phyloP scores from a whole-genome alignment of 768 basidiomycete species.

The Boletus coccyginus region DNA sequence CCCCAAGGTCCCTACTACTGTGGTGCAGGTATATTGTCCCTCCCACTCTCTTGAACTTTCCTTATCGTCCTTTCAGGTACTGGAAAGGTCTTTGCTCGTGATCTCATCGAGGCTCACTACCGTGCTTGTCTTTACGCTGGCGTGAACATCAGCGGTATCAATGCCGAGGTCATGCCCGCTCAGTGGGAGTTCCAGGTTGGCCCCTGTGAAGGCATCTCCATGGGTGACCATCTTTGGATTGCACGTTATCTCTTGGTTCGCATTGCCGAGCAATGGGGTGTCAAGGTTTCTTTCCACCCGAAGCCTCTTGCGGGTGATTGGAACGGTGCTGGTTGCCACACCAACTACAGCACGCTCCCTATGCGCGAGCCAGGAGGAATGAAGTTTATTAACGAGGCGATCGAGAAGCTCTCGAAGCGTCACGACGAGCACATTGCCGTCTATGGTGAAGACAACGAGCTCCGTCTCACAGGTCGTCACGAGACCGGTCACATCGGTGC shows the following conservation, averaged over 20 bases:
- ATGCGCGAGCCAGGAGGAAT: slow-evolving; percentile 96
- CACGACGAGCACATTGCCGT: slow-evolving; percentile 97
- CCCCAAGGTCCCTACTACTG: slow-evolving; percentile 99
- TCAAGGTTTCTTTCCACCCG: slow-evolving; percentile 99
- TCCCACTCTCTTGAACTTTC: neutral
- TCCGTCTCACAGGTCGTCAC: slow-evolving; percentile 93
- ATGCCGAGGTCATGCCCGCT: slow-evolving; percentile 99
- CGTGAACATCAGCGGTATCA: slow-evolving; percentile 98
- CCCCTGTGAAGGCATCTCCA: slow-evolving; percentile 94
- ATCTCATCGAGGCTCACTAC: slow-evolving; percentile 99
- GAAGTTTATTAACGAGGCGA: slow-evolving; percentile 87
- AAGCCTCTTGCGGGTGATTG: slow-evolving; percentile 97
- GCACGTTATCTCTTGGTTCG: slow-evolving; percentile 95
- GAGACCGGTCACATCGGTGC: slow-evolving; percentile 93
- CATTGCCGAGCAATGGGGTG: slow-evolving; percentile 95
- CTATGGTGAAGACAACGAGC: slow-evolving; percentile 97
- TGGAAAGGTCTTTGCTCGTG: slow-evolving; percentile 97
- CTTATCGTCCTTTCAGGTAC: slow-evolving; percentile 54
- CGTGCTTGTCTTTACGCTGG: slow-evolving; percentile 93
- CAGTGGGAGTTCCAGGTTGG: slow-evolving; percentile 99
- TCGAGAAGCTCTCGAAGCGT: slow-evolving; percentile 87
- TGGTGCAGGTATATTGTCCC: slow-evolving; percentile 71
- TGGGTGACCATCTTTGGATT: slow-evolving; percentile 99
- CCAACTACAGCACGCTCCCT: slow-evolving; percentile 92
- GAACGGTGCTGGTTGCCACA: slow-evolving; percentile 99